A percentile compares a stretch with the other conserved stretches of the same genome.
These are phyloP conservation scores for Sarcocystis neurona DNA, from an alignment of 169 alveolate genomes.

Conservation along the genomic window DNA sequence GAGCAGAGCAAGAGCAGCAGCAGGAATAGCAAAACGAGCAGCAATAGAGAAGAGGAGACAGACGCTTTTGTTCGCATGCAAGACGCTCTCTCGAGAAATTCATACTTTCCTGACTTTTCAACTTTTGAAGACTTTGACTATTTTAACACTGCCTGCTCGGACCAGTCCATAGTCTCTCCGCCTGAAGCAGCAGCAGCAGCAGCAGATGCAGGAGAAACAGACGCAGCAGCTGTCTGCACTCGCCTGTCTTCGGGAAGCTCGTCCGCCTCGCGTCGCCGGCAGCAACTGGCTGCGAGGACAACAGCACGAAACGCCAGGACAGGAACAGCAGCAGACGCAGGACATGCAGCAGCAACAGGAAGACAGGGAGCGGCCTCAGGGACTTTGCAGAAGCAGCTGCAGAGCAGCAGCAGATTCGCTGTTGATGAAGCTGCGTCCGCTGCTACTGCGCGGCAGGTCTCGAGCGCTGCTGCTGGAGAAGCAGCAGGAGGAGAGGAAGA, in stretches of 20 bases:
- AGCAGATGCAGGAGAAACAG: neutral
- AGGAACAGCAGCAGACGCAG: neutral
- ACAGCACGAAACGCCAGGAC: neutral
- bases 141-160: conserved; percentile 35
- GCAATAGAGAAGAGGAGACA: neutral
- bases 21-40: neutral
- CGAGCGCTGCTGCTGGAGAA: neutral
- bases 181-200: neutral
- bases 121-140: conserved; percentile 23
- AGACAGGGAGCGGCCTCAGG: neutral
- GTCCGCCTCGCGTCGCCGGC: neutral
- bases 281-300: neutral
- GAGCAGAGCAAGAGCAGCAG: neutral
- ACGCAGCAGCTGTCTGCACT: neutral
- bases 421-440: no score
- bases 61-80: neutral
- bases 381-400: neutral
- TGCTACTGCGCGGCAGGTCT: no score
- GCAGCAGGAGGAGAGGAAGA: neutral
- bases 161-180: neutral
- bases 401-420: neutral
- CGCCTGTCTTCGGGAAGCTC: neutral
- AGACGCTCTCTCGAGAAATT: neutral
- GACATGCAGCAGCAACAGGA: neutral
- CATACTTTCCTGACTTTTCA: no score